Evolutionary conservation across 1,284 basidiomycete genomes (phyloP).

Genomic region (Tilletia setariae): DNA sequence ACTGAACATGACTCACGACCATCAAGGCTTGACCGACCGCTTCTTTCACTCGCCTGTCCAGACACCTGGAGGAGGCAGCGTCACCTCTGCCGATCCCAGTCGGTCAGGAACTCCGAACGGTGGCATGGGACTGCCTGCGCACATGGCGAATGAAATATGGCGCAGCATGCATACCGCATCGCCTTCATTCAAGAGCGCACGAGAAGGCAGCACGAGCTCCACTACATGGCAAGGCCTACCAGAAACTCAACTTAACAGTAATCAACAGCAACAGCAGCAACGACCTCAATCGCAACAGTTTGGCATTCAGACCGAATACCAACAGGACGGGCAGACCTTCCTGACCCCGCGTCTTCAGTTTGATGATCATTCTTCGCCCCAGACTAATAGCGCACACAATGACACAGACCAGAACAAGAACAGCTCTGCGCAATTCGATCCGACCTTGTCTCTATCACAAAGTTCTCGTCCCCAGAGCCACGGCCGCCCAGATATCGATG

Average conservation of each 20-base stretch:
- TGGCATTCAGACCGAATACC: neutral
- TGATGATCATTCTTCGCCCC: neutral
- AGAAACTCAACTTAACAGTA: neutral
- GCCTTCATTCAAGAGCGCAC: constrained; percentile 10
- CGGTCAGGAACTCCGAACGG: too few species aligned
- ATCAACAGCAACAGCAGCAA: neutral
- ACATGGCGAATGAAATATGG: constrained; percentile 3
- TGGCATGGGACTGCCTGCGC: neutral
- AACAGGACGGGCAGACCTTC: neutral
- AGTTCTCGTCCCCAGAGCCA: too few species aligned
- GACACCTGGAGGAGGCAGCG: neutral
- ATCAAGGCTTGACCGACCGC: neutral
- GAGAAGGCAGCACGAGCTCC: constrained; percentile 1
- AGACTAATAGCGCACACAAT: neutral
- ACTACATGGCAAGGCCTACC: neutral
- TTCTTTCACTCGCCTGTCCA: neutral
- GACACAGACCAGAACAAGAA: neutral
- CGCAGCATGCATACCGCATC: neutral
- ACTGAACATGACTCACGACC: neutral
- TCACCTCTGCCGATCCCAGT: too few species aligned
- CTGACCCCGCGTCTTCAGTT: constrained; percentile 9
- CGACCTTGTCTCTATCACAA: neutral
- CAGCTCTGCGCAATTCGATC: neutral
- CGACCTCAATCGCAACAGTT: neutral
- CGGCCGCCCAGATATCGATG: neutral